Conservation (phyloP, 768 basidiomycete genomes). For the Suillus alpinus region DNA sequence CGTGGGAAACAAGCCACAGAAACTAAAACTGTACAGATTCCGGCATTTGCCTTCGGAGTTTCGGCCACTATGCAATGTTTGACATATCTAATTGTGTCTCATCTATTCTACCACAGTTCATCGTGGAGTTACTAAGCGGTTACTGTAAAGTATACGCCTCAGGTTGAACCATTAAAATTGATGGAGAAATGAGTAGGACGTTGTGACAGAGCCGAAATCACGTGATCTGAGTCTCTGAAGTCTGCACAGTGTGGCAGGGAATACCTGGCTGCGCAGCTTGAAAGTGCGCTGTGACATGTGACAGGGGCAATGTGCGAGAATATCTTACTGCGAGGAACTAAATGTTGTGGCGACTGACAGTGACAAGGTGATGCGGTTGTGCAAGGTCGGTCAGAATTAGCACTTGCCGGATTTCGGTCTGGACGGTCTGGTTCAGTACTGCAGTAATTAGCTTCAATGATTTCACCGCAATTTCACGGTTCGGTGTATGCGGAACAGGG, state of each 20-base stretch:
- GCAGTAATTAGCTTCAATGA: too few relatives aligned
- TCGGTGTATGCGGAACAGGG: not conserved
- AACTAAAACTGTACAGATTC: constrained; percentile 38
- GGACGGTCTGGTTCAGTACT: too few relatives aligned
- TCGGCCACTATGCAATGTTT: not conserved
- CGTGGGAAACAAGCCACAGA: constrained; percentile 36
- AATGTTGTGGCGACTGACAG: too few relatives aligned
- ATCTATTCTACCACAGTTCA: not conserved
- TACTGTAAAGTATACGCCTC: not conserved
- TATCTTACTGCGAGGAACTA: too few relatives aligned
- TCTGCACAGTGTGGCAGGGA: too few relatives aligned
- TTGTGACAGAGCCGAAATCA: not conserved
- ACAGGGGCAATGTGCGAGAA: too few relatives aligned
- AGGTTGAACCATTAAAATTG: not conserved
- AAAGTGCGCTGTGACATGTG: too few relatives aligned
- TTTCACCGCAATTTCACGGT: not conserved
- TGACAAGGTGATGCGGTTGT: too few relatives aligned
- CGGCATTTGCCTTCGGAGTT: constrained; percentile 31
- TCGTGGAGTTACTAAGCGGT: not conserved
- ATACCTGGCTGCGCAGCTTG: too few relatives aligned
- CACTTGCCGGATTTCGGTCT: not conserved
- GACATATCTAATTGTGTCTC: not conserved
- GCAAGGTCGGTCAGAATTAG: too few relatives aligned
- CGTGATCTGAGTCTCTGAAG: not conserved
- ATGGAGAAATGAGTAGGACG: not conserved